These are phyloP conservation scores for Sugiyamaella pinicola DNA, from an alignment of 1,139 yeast genomes.

Conservation along the genomic window DNA sequence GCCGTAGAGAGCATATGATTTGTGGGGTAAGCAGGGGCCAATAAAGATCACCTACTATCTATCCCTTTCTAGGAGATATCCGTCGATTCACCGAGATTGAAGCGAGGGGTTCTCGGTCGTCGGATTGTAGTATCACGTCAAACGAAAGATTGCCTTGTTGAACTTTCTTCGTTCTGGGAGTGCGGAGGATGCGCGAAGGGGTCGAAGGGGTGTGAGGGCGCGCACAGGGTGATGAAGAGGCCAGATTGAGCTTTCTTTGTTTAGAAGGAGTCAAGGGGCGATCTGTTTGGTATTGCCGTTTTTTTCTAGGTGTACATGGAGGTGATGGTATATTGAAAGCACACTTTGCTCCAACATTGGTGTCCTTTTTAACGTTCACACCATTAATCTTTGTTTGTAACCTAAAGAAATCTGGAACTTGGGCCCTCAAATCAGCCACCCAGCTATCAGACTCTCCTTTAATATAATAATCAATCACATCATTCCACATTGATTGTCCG, in stretches of 20 bases:
- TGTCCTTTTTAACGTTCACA: slow-evolving; percentile 1
- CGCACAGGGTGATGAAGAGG: not conserved
- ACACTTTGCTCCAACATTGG: not conserved
- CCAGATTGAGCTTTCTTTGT: not conserved
- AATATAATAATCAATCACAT: slow-evolving; percentile 69
- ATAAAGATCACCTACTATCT: too few species aligned
- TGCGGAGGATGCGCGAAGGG: slow-evolving; percentile 14
- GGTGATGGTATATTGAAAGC: slow-evolving; percentile 24
- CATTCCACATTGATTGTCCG: slow-evolving; percentile 51
- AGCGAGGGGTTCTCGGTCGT: slow-evolving; percentile 7
- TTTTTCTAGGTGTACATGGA: slow-evolving; percentile 25
- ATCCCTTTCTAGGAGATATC: slow-evolving; percentile 2
- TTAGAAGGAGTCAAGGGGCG: slow-evolving; percentile 6
- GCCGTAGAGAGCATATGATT: too few species aligned
- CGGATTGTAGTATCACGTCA: slow-evolving; percentile 18
- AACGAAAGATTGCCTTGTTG: slow-evolving; percentile 22
- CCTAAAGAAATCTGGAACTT: slow-evolving; percentile 61
- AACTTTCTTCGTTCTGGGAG: slow-evolving; percentile 18
- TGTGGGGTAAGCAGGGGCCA: too few species aligned
- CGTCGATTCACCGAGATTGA: slow-evolving; percentile 5
- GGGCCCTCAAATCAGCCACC: slow-evolving; percentile 55
- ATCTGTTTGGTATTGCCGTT: not conserved
- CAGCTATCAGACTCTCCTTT: slow-evolving; percentile 81
- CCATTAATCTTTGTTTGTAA: slow-evolving; percentile 51
- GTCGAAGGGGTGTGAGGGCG: slow-evolving; percentile 9